These are phyloP conservation scores for Trichophyton equinum DNA, from an alignment of 2,329 filamentous ascomycete genomes.

Conservation along the genomic window DNA sequence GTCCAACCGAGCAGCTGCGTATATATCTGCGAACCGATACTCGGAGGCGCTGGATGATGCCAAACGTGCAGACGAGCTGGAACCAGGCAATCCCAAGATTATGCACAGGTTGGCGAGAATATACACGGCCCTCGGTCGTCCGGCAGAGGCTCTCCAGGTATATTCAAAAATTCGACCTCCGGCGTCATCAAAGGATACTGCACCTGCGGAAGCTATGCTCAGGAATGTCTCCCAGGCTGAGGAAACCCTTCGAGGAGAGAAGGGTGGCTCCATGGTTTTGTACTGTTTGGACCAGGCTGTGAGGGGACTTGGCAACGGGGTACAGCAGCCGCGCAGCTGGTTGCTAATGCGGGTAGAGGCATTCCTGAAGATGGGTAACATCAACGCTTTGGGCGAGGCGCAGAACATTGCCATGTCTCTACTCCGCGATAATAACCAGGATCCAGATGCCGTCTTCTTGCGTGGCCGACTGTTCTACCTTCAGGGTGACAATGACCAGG, in stretches of 20 bases:
- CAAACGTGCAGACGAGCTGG: conserved; percentile 65
- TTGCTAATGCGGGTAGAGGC: conserved; percentile 84
- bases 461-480: conserved; percentile 77
- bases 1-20: conserved; percentile 87
- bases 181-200: conserved; percentile 73
- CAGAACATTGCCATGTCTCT: conserved; percentile 85
- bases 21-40: conserved; percentile 76
- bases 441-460: conserved; percentile 85
- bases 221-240: conserved; percentile 70
- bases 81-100: conserved; percentile 78
- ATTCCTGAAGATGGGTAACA: conserved; percentile 80
- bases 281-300: conserved; percentile 87
- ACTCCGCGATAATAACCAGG: conserved; percentile 73
- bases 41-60: conserved; percentile 75
- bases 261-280: conserved; percentile 78
- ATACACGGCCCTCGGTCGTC: conserved; percentile 73
- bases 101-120: conserved; percentile 78
- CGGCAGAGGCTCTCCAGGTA: conserved; percentile 72
- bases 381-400: conserved; percentile 79
- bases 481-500: conserved; percentile 90
- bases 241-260: conserved; percentile 60
- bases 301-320: conserved; percentile 60
- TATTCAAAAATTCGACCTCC: conserved; percentile 69
- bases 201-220: conserved; percentile 71
- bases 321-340: conserved; percentile 81